Conservation (phyloP, 1,284 basidiomycete species). For the Microbotryum saponariae region DNA sequence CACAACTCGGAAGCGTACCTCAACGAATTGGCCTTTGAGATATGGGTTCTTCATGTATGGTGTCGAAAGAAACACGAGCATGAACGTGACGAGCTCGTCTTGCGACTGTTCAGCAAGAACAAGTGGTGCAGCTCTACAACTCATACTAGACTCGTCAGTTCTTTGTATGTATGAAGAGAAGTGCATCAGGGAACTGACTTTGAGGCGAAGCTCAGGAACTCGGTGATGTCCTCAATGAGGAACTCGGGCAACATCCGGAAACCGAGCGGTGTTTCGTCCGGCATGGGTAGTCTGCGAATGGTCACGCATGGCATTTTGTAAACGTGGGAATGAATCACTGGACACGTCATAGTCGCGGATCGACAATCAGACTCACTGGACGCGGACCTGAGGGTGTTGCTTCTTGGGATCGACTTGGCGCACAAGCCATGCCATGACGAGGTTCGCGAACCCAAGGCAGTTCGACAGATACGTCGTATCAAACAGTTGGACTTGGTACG, state of each 20-base stretch:
- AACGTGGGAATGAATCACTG: background rate
- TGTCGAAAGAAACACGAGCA: constrained; percentile 84
- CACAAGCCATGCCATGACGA: constrained; percentile 90
- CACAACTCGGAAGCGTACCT: constrained; percentile 49
- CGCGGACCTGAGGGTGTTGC: constrained; percentile 61
- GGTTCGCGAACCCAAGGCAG: constrained; percentile 74
- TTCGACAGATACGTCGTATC: constrained; percentile 77
- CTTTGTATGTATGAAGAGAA: background rate
- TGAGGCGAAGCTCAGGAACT: constrained; percentile 75
- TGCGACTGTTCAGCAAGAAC: constrained; percentile 66
- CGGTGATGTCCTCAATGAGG: constrained; percentile 86
- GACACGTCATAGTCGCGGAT: too few species aligned
- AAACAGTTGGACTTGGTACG: constrained; percentile 75
- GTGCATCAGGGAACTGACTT: constrained; percentile 50
- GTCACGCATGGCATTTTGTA: background rate
- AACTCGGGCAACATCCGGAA: constrained; percentile 93
- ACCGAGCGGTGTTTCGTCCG: constrained; percentile 68
- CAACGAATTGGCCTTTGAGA: constrained; percentile 94
- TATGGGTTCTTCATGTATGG: constrained; percentile 99
- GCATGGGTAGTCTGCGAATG: constrained; percentile 64
- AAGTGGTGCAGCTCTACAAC: constrained; percentile 60
- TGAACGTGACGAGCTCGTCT: constrained; percentile 80
- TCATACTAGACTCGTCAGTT: background rate
- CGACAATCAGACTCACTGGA: constrained; percentile 51
- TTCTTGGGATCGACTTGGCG: constrained; percentile 80